phyloP scores from a whole-genome alignment of 2,329 filamentous ascomycete genomes.

The Penicillium sp. region DNA sequence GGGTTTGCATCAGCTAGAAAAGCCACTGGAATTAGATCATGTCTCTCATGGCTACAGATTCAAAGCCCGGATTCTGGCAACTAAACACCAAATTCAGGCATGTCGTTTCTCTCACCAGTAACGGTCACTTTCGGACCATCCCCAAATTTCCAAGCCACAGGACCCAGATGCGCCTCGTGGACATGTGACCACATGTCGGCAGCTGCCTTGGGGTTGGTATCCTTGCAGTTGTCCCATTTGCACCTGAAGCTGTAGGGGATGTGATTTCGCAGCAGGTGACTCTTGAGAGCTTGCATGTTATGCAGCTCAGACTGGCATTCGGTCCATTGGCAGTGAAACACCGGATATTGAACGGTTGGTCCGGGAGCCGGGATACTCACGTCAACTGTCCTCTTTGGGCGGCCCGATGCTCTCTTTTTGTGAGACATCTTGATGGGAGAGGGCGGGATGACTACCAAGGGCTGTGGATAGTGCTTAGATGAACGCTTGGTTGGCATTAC shows the following conservation, averaged over 20 bases:
- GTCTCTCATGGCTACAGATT: neutral
- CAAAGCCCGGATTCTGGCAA: slow-evolving; percentile 14
- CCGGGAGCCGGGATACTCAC: slow-evolving; percentile 26
- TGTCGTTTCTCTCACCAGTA: slow-evolving; percentile 57
- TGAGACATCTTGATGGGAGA: slow-evolving; percentile 18
- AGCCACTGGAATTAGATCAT: slow-evolving; percentile 18
- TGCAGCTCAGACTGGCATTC: slow-evolving; percentile 63
- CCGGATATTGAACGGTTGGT: slow-evolving; percentile 31
- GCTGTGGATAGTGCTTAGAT: neutral
- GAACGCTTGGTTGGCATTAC: neutral
- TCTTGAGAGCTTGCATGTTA: slow-evolving; percentile 63
- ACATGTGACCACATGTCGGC: slow-evolving; percentile 57
- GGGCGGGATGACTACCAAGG: slow-evolving; percentile 17
- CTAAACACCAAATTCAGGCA: slow-evolving; percentile 27
- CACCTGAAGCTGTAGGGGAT: slow-evolving; percentile 35
- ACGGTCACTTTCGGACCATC: slow-evolving; percentile 61
- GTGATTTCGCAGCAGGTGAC: slow-evolving; percentile 64
- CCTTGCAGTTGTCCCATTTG: slow-evolving; percentile 30
- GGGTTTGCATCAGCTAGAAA: slow-evolving; percentile 12
- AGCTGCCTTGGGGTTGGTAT: slow-evolving; percentile 25
- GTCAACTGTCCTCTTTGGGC: slow-evolving; percentile 22
- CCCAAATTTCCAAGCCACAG: slow-evolving; percentile 61
- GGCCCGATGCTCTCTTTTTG: slow-evolving; percentile 17
- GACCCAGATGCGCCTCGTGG: slow-evolving; percentile 55
- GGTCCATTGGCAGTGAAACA: slow-evolving; percentile 64